A percentile compares a stretch with the other conserved stretches of the same genome.
These are phyloP conservation scores for Coniochaeta hoffmannii DNA, from an alignment of 2,329 filamentous ascomycete genomes.

Conservation along the genomic window DNA sequence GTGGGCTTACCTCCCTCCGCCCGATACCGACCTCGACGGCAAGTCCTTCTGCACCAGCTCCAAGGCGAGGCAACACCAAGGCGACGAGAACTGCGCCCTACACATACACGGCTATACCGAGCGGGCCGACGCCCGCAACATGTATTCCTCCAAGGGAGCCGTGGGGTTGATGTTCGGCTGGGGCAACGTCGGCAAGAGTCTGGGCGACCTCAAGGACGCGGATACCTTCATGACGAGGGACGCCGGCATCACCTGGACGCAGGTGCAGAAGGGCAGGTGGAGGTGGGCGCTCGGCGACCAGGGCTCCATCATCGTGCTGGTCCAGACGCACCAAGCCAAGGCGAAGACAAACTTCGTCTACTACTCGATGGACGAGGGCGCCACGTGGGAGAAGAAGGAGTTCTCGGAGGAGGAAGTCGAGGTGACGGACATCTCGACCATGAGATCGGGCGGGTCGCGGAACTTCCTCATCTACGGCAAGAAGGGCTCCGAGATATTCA, in stretches of 20 bases:
- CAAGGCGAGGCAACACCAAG: conserved; percentile 21
- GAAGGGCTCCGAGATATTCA: conserved; percentile 51
- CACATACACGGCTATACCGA: conserved; percentile 97
- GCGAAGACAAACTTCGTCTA: conserved; percentile 52
- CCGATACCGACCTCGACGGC: conserved; percentile 59
- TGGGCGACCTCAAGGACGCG: conserved; percentile 61
- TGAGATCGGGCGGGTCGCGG: conserved; percentile 80
- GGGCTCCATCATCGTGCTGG: conserved; percentile 85
- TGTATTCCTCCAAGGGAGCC: conserved; percentile 80
- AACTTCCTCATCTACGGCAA: conserved; percentile 90
- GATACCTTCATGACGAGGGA: conserved; percentile 89
- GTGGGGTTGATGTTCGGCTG: conserved; percentile 86
- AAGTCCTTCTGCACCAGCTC: conserved; percentile 64
- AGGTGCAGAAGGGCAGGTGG: conserved; percentile 79
- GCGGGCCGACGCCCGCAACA: conserved; percentile 70
- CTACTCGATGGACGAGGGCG: conserved; percentile 59
- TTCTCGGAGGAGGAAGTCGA: conserved; percentile 67
- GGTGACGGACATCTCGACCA: conserved; percentile 75
- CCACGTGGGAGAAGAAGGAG: conserved; percentile 66
- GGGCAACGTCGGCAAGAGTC: conserved; percentile 75
- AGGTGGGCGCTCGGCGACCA: conserved; percentile 96
- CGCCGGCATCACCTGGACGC: conserved; percentile 82
- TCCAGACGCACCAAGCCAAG: conserved; percentile 51
- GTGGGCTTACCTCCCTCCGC: conserved; percentile 74
- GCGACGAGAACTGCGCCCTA: conserved; percentile 66